Evolutionary conservation across 345 rosid genomes (phyloP).

Genomic region (Brassica nigra): DNA sequence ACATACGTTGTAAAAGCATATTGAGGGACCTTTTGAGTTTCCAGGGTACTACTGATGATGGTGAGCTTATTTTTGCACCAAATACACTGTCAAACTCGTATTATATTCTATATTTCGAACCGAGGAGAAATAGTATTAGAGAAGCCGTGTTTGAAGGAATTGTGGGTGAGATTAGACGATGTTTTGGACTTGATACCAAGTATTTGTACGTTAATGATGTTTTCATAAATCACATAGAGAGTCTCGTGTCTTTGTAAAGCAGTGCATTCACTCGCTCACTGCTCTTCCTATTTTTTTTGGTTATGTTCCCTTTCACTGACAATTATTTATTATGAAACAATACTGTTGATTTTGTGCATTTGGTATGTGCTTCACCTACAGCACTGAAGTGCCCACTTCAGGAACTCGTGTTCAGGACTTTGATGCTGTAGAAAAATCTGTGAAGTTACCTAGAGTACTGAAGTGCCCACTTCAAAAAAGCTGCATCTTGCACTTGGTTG

Average conservation of each 20-base stretch:
- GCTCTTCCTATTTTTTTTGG: neutral
- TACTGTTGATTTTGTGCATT: no score
- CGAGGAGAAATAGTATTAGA: neutral
- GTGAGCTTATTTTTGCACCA: slow-evolving; percentile 17
- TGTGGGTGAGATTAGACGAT: neutral
- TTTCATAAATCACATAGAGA: no score
- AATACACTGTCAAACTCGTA: neutral
- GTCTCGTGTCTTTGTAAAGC: no score
- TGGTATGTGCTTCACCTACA: no score
- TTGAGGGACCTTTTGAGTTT: neutral
- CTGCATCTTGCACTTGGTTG: no score
- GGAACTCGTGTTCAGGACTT: no score
- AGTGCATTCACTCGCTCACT: neutral
- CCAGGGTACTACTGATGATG: neutral
- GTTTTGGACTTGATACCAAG: neutral
- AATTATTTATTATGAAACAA: neutral
- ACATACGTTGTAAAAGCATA: neutral
- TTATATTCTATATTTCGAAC: neutral
- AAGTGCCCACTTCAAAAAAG: no score
- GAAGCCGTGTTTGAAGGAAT: neutral
- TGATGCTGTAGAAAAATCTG: no score
- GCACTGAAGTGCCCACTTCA: no score
- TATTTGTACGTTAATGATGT: no score
- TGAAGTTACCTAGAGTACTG: no score
- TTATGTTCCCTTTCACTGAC: neutral